Conservation (phyloP, 345 rosid species). For the Carallia brachiata region DNA sequence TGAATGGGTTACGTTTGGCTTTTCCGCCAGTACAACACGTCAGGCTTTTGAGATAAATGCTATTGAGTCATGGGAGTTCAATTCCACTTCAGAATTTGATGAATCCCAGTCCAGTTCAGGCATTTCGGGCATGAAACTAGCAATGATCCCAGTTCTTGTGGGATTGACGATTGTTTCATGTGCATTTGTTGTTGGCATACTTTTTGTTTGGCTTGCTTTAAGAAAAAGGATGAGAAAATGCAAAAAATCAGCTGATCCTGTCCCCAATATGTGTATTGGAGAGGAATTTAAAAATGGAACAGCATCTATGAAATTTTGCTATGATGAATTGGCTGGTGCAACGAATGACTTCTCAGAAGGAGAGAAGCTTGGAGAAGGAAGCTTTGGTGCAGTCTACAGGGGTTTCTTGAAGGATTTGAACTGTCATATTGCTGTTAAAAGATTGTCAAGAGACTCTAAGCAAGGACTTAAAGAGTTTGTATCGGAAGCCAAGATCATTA, state of each 20-base stretch:
- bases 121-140: too few relatives aligned
- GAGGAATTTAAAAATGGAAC: not conserved
- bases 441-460: not conserved
- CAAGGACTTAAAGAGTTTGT: conserved; percentile 18
- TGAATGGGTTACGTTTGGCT: conserved; percentile 25
- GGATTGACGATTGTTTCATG: not conserved
- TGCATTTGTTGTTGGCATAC: not conserved
- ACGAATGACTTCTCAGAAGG: not conserved
- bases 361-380: conserved; percentile 1
- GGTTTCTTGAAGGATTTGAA: not conserved
- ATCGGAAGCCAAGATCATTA: too few relatives aligned
- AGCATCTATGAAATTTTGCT: not conserved
- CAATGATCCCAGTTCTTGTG: not conserved
- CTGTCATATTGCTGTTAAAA: not conserved
- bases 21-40: conserved; percentile 10
- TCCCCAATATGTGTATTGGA: not conserved
- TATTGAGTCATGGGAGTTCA: not conserved
- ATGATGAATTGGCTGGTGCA: not conserved
- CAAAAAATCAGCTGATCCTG: too few relatives aligned
- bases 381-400: conserved; percentile 2
- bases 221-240: not conserved
- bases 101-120: too few relatives aligned
- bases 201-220: not conserved
- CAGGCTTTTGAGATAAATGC: conserved; percentile 1
- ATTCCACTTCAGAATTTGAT: not conserved